Percentiles rank a stretch among this genome's conserved stretches.
These are phyloP conservation scores for Kurtzmaniella quercitrusa DNA, from an alignment of 1,139 yeast species.

Conservation along the genomic window DNA sequence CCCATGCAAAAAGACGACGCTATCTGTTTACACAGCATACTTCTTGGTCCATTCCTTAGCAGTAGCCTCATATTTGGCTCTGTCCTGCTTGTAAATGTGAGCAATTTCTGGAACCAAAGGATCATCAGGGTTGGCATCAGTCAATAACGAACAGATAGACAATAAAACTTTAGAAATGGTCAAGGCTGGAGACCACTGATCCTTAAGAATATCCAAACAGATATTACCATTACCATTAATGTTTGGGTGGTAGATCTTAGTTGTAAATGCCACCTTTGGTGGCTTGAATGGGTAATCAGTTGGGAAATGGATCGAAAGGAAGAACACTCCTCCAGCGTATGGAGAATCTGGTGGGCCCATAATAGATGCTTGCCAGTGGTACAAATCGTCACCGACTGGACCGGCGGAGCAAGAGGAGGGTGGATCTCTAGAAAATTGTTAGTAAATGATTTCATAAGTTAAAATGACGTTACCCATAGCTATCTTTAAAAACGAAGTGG, in stretches of 20 bases:
- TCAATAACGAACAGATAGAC: slow-evolving; percentile 84
- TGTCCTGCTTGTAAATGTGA: slow-evolving; percentile 91
- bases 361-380: slow-evolving; percentile 96
- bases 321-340: slow-evolving; percentile 90
- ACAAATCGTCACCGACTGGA: slow-evolving; percentile 94
- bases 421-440: slow-evolving; percentile 69
- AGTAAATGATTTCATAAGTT: slow-evolving; percentile 16
- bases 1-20: slow-evolving; percentile 6
- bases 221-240: slow-evolving; percentile 86
- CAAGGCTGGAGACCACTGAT: slow-evolving; percentile 89
- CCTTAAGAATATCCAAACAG: slow-evolving; percentile 80
- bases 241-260: slow-evolving; percentile 88
- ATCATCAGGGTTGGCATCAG: slow-evolving; percentile 98
- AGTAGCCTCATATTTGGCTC: slow-evolving; percentile 91
- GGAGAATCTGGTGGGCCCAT: slow-evolving; percentile 96
- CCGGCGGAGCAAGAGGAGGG: slow-evolving; percentile 99
- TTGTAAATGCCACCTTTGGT: slow-evolving; percentile 86
- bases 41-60: slow-evolving; percentile 99
- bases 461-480: neutral
- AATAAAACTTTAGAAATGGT: slow-evolving; percentile 85
- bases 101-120: slow-evolving; percentile 99
- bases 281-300: slow-evolving; percentile 95
- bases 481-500: neutral
- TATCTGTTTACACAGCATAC: slow-evolving; percentile 68
- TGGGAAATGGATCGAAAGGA: slow-evolving; percentile 88